A percentile compares a stretch with the other conserved stretches of the same genome.
These are phyloP conservation scores for Chaetomiaceae sp. DNA, from an alignment of 2,329 filamentous ascomycete genomes.

Conservation along the genomic window DNA sequence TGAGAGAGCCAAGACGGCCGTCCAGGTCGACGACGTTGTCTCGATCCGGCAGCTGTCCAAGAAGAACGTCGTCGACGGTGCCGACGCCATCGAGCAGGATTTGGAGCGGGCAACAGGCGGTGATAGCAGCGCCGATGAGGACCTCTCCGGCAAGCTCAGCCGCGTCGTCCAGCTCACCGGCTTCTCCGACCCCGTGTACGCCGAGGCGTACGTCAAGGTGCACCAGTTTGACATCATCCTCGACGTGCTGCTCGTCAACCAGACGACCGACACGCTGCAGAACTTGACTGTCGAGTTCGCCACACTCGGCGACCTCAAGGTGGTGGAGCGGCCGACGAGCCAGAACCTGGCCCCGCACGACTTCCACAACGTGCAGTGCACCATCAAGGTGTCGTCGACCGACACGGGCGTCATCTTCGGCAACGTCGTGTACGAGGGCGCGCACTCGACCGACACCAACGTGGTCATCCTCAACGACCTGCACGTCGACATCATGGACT, in stretches of 20 bases:
- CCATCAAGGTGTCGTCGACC: constrained; percentile 96
- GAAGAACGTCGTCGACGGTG: constrained; percentile 77
- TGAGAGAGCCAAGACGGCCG: constrained; percentile 87
- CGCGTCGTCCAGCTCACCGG: constrained; percentile 95
- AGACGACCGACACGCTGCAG: constrained; percentile 92
- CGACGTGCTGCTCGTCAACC: constrained; percentile 94
- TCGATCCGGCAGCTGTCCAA: constrained; percentile 88
- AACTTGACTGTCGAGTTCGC: constrained; percentile 98
- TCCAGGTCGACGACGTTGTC: constrained; percentile 94
- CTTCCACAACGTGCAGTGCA: constrained; percentile 97
- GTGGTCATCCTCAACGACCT: constrained; percentile 98
- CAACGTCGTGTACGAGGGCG: constrained; percentile 95
- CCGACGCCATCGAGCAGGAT: constrained; percentile 83
- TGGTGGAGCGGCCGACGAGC: constrained; percentile 92
- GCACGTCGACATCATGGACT: constrained; percentile 99
- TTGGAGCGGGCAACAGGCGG: constrained; percentile 92
- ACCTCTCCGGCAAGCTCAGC: constrained; percentile 89
- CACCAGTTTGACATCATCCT: constrained; percentile 98
- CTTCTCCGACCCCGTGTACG: constrained; percentile 97
- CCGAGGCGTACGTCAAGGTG: constrained; percentile 98
- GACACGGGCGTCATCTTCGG: constrained; percentile 98
- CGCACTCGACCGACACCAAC: constrained; percentile 86
- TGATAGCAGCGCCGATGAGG: constrained; percentile 70
- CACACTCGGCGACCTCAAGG: constrained; percentile 95
- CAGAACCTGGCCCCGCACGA: constrained; percentile 94